Conservation (phyloP, 139 green algal genomes). For the Trebouxia sp. region DNA sequence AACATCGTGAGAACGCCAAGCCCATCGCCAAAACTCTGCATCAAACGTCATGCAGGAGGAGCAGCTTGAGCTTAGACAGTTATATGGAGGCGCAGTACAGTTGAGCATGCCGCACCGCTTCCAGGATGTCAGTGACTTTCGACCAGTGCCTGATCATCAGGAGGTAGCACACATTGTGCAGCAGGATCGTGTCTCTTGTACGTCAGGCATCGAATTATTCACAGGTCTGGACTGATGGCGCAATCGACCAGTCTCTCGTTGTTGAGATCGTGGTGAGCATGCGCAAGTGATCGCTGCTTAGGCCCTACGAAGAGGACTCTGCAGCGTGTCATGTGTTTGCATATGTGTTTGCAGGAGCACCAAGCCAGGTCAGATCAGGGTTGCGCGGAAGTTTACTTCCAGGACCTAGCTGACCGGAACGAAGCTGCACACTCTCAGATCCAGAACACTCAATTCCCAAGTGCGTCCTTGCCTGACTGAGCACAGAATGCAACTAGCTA, state of each 20-base stretch:
- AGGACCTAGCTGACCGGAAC: neutral
- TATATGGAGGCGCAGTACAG: slow-evolving; percentile 5
- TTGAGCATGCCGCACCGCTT: neutral
- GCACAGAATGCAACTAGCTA: too few relatives aligned
- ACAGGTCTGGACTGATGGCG: neutral
- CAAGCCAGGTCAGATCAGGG: neutral
- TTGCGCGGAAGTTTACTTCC: neutral
- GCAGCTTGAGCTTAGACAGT: neutral
- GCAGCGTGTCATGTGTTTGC: neutral
- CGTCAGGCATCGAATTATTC: too few relatives aligned
- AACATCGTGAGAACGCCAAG: too few relatives aligned
- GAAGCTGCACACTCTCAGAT: neutral
- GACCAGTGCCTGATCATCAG: slow-evolving; percentile 11
- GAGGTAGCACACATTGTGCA: neutral
- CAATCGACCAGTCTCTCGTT: neutral
- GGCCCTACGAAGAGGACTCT: too few relatives aligned
- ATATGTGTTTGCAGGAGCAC: neutral
- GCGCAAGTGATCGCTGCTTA: neutral
- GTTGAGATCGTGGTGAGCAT: neutral
- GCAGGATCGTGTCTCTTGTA: neutral
- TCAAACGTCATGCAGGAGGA: neutral
- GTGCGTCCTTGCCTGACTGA: neutral
- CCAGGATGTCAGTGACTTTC: slow-evolving; percentile 25
- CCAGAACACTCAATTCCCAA: neutral
- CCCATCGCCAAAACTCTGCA: too few relatives aligned